Evolutionary conservation across 116 monocot genomes (phyloP).

Genomic region (Iris pallida): DNA sequence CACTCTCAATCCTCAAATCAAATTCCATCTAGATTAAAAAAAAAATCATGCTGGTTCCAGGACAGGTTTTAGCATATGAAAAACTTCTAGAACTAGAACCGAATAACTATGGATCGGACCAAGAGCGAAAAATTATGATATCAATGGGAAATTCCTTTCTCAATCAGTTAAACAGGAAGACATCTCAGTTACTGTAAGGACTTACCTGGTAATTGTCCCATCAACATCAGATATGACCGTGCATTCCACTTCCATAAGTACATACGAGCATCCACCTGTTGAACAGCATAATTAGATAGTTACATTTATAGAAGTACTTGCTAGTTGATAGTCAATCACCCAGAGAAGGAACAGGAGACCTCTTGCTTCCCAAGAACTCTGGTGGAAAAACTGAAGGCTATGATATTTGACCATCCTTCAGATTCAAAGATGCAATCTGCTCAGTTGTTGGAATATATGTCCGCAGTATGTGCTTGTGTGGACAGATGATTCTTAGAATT

Average conservation of each 20-base stretch:
- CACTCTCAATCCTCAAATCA: no score
- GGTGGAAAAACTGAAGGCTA: constrained; percentile 82
- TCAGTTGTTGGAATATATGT: constrained; percentile 70
- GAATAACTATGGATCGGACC: no score
- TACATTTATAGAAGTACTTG: not conserved
- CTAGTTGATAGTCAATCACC: not conserved
- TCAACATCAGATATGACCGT: constrained; percentile 95
- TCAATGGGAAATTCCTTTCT: no score
- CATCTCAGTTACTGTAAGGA: not conserved
- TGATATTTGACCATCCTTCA: constrained; percentile 77
- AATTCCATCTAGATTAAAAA: no score
- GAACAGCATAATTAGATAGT: not conserved
- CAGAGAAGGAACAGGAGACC: constrained; percentile 27
- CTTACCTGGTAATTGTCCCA: constrained; percentile 96
- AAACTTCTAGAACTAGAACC: no score
- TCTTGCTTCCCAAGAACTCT: constrained; percentile 79
- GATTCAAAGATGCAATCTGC: constrained; percentile 72
- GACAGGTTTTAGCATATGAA: no score
- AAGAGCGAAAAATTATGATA: no score
- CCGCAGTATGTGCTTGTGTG: constrained; percentile 12
- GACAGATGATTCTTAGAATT: constrained; percentile 7
- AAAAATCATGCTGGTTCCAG: no score
- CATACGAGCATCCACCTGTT: constrained; percentile 88
- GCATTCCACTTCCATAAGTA: constrained; percentile 93
- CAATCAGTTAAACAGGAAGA: no score